These are phyloP conservation scores for Colletotrichum sp. DNA, from an alignment of 2,329 filamentous ascomycete genomes.

Conservation along the genomic window DNA sequence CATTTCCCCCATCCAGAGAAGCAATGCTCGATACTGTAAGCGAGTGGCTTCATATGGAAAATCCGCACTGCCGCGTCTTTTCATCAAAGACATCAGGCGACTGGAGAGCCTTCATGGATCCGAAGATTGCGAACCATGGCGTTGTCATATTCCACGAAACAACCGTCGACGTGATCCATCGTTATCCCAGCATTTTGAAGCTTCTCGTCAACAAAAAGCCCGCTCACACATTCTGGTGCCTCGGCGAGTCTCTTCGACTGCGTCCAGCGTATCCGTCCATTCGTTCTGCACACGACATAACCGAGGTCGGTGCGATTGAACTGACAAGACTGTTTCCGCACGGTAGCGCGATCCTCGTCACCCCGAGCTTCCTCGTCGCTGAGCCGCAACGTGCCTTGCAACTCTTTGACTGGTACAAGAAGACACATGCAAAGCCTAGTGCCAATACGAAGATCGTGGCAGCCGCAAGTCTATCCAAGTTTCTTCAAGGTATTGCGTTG, in stretches of 20 bases:
- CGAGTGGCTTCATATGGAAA: conserved; percentile 48
- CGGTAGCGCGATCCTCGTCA: conserved; percentile 41
- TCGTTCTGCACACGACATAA: background rate
- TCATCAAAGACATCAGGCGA: conserved; percentile 45
- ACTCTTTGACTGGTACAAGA: conserved; percentile 40
- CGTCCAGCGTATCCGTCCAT: conserved; percentile 21
- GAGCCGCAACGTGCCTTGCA: conserved; percentile 37
- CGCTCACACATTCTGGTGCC: conserved; percentile 43
- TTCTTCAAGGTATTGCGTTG: conserved; percentile 30
- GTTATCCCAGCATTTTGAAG: conserved; percentile 40
- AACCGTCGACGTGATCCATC: conserved; percentile 38
- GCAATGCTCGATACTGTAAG: conserved; percentile 42
- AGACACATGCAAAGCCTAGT: background rate
- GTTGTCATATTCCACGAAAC: conserved; percentile 53
- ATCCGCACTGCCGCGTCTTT: conserved; percentile 46
- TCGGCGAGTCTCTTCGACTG: conserved; percentile 37
- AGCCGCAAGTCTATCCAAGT: conserved; percentile 31
- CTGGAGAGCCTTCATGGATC: conserved; percentile 49
- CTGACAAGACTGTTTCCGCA: conserved; percentile 30
- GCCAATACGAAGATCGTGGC: conserved; percentile 30
- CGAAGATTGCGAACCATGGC: conserved; percentile 26
- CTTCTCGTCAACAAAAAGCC: conserved; percentile 33
- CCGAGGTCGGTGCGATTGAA: conserved; percentile 1
- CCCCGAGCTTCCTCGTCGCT: conserved; percentile 46
- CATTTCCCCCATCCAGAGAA: conserved; percentile 47